Conservation (phyloP, 2,329 filamentous ascomycete species). For the Colletotrichum truncatum region DNA sequence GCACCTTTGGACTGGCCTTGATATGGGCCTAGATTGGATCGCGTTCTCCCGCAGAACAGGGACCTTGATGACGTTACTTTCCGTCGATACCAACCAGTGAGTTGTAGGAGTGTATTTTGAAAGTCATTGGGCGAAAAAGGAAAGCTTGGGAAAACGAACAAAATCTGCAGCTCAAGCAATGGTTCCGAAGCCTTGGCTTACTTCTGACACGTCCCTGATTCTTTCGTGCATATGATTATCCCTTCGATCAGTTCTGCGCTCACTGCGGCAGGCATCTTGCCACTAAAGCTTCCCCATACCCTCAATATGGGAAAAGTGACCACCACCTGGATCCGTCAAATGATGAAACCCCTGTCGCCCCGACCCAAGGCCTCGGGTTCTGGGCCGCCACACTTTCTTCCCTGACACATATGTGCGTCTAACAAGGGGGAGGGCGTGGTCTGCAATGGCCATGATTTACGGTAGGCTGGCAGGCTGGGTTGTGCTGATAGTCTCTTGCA, state of each 20-base stretch:
- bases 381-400: constrained; percentile 30
- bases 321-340: constrained; percentile 8
- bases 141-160: too few species aligned
- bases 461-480: background rate
- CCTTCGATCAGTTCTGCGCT: constrained; percentile 13
- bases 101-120: background rate
- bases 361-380: constrained; percentile 31
- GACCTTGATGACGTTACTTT: background rate
- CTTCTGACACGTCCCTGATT: background rate
- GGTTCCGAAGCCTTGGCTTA: constrained; percentile 3
- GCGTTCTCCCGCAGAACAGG: background rate
- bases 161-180: background rate
- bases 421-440: constrained; percentile 5
- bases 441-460: constrained; percentile 25
- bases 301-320: background rate
- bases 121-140: constrained; percentile 12
- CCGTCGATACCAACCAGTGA: background rate
- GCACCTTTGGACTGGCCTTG: background rate
- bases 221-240: constrained; percentile 15
- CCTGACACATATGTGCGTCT: constrained; percentile 19
- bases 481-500: background rate
- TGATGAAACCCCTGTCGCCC: constrained; percentile 8
- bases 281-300: background rate
- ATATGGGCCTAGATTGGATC: background rate
- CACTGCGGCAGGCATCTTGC: background rate